Base-by-base conservation (phyloP, 495 filamentous ascomycete genomes). In the Schizothecium vesticola region DNA sequence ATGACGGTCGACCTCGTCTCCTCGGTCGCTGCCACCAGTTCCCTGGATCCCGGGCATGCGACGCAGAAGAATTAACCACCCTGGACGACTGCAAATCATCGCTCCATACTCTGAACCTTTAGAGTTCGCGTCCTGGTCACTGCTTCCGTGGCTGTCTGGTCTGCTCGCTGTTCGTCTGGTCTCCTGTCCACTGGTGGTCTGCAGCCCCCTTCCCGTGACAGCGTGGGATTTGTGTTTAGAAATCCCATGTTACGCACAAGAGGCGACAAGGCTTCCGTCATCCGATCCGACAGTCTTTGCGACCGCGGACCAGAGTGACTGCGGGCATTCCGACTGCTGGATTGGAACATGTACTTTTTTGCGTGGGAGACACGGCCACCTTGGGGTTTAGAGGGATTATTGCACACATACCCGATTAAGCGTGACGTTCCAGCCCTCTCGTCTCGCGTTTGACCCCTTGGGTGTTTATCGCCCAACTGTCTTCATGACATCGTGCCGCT, bases 381-480 rank as follows among this genome's bases (percentile, higher is more conserved):
- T 65, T 73, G 69, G 69, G 26, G 36, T 66, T 72, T 66, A 67
- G 62, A 63, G 51, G 67, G 75, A 72, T 51, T 51, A 51, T 51
- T 74, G 73, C 75, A 77, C 74, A 77, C 75, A 77, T 77, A 77
- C 75, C 75, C 75, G 74, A 70, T 22, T 58, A n/a, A 51, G 43
- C 43, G 43, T 51, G 16, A 6, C 6, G 16, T 26, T 68, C 56
- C 51, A 62, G 59, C 64, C 71, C 8, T 29, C 8, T 9, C 9
- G 64, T 62, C 61, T 67, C 69, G 61, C 69, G 69, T 63, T 33
- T 63, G 55, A 57, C 60, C 56, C 62, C 66, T 59, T 68, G 36
- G 61, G 33, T 69, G 28, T 63, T 68, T 69, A 72, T 76, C 43
- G 71, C 59, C 64, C 33, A 59, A 69, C 67, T 66, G 72, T 73